Base-by-base conservation (phyloP, 73 alveolate species). In the Paramecium octaurelia region DNA sequence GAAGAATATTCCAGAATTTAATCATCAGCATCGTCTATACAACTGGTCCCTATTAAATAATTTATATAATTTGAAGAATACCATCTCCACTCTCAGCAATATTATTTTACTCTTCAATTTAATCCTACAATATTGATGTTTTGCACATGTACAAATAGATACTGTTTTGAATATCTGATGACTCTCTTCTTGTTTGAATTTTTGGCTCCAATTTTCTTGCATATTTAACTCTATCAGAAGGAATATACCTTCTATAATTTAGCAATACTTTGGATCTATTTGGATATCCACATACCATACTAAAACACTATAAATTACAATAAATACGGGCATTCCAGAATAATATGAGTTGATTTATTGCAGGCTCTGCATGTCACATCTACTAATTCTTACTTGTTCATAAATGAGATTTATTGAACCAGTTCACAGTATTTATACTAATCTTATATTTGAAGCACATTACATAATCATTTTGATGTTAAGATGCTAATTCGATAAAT, bases 241-340 rank as follows among this genome's bases (percentile, higher is more conserved):
- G 88, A 35, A 75, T 11, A 38, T 75, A 36, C 8, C 88, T 29
- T 36, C 91, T 43, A 43, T 80, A 27, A 80, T 80, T 80, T 46
- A 80, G 29, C 7, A 80, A 35, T 24, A 80, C 91, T 48, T 80
- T 80, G 10, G 91, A 16, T 80, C 91, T 2, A 80, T 80, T 80
- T 44, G 91, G 91, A 46, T 80, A 80, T 4, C 91, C 70, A 44
- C 76, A 80, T 24, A 80, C 91, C 91, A 80, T 80, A 16, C 69
- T 54, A 18, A 18, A 4, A 16, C 21, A 64, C 12, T 64, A 20
- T 27, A 34, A 68, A 8, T 8, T 31, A 0, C 4, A 68, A 20
- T 14, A 68, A 14, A 24, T 68, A 31, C 44, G 91, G 91, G 38
- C 91, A 80, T 24, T 80, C 91, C 1, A 38, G 18, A 5, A 80